Conservation (phyloP, 257 asterid species). For the Nicotiana benthamiana region DNA sequence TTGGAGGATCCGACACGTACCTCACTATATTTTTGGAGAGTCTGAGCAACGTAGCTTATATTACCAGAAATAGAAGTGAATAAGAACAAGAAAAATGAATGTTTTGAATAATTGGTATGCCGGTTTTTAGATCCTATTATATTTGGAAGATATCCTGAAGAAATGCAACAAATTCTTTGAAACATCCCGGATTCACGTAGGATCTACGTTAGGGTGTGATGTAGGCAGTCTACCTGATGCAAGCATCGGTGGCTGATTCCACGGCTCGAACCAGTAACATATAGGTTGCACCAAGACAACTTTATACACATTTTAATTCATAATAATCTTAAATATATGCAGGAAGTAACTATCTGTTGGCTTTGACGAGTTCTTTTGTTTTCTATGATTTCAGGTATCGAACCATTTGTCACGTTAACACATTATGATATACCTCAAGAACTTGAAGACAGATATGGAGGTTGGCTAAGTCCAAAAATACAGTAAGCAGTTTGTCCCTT, state of each 20-base stretch:
- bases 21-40: too few relatives aligned
- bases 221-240: too few relatives aligned
- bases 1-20: too few relatives aligned
- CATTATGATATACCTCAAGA: slow-evolving; percentile 70
- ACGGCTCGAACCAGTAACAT: not conserved
- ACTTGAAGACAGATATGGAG: slow-evolving; percentile 61
- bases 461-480: slow-evolving; percentile 51
- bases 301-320: too few relatives aligned
- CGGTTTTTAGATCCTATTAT: slow-evolving; percentile 29
- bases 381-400: slow-evolving; percentile 27
- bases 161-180: slow-evolving; percentile 23
- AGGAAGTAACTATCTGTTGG: too few relatives aligned
- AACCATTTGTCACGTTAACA: slow-evolving; percentile 46
- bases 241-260: not conserved
- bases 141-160: slow-evolving; percentile 27
- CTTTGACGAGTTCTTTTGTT: not conserved
- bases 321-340: too few relatives aligned
- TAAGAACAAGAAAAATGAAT: not conserved
- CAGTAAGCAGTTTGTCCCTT: slow-evolving; percentile 16
- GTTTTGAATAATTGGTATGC: not conserved
- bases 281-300: too few relatives aligned
- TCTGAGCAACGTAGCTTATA: not conserved
- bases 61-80: not conserved
- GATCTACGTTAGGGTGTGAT: too few relatives aligned
- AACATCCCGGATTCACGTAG: not conserved